Conservation (phyloP, 495 filamentous ascomycete species). For the Podospora conica region DNA sequence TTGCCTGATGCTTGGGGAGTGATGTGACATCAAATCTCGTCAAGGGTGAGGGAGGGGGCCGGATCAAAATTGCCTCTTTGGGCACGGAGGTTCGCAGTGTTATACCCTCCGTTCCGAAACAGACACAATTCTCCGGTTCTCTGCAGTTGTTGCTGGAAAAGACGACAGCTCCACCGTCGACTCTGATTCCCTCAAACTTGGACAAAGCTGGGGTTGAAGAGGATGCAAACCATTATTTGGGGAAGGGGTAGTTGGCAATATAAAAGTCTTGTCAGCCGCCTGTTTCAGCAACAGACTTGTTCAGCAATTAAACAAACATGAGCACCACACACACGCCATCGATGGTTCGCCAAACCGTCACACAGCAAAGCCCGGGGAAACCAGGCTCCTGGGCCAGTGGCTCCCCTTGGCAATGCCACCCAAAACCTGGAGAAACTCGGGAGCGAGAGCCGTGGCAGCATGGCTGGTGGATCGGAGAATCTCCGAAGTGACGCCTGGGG, state of each 20-base stretch:
- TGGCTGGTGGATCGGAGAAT: slow-evolving; percentile 1
- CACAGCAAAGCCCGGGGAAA: not conserved
- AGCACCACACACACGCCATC: not conserved
- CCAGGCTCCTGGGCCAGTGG: slow-evolving; percentile 3
- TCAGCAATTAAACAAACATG: not conserved
- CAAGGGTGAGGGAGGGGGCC: not conserved
- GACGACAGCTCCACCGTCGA: too few species aligned
- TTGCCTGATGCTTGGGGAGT: not conserved
- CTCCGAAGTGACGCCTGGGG: not conserved
- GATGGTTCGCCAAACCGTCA: not conserved
- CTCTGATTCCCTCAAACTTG: not conserved
- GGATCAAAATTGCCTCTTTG: not conserved
- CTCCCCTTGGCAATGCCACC: slow-evolving; percentile 1
- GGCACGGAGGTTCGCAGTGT: not conserved
- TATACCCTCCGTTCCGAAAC: not conserved
- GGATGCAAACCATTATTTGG: not conserved
- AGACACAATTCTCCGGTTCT: not conserved
- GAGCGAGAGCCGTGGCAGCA: not conserved
- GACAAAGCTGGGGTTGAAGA: not conserved
- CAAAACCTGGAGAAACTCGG: slow-evolving; percentile 5
- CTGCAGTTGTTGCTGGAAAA: too few species aligned
- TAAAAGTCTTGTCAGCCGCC: not conserved
- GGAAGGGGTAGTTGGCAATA: not conserved
- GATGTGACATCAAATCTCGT: not conserved
- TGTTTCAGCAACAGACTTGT: too few species aligned